Evolutionary conservation across 2,329 filamentous ascomycete species (phyloP).

Genomic region (Aspergillus sp.): DNA sequence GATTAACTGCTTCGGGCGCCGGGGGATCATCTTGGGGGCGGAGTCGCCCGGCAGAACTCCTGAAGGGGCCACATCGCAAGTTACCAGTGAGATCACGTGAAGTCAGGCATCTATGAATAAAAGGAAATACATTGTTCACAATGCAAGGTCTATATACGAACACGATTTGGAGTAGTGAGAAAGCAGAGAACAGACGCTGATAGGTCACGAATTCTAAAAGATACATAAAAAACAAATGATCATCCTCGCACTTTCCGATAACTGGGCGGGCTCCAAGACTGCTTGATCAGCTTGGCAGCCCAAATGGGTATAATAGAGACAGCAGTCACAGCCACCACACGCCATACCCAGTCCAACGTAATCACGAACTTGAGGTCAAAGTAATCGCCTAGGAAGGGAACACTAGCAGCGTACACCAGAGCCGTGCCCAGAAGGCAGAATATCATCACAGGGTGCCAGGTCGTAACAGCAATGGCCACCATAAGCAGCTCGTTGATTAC

Average conservation of each 20-base stretch:
- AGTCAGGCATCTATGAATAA: not conserved
- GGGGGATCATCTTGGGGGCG: not conserved
- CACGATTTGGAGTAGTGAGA: slow-evolving; percentile 5
- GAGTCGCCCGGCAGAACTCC: slow-evolving; percentile 4
- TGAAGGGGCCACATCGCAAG: slow-evolving; percentile 4
- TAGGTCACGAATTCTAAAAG: not conserved
- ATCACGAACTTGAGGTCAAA: slow-evolving; percentile 81
- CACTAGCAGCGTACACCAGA: slow-evolving; percentile 72
- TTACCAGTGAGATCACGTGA: slow-evolving; percentile 1
- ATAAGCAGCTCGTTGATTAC: slow-evolving; percentile 94
- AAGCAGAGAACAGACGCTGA: slow-evolving; percentile 1
- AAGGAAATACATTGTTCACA: not conserved
- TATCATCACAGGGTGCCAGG: slow-evolving; percentile 95
- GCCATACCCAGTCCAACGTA: slow-evolving; percentile 83
- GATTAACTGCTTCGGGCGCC: not conserved
- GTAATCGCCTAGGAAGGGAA: slow-evolving; percentile 87
- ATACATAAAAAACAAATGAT: slow-evolving; percentile 9
- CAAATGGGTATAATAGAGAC: slow-evolving; percentile 85
- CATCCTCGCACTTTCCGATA: slow-evolving; percentile 77
- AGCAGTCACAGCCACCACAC: slow-evolving; percentile 74
- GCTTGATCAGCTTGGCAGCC: slow-evolving; percentile 77
- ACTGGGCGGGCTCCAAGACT: slow-evolving; percentile 85
- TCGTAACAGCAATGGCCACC: slow-evolving; percentile 95
- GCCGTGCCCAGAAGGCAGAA: slow-evolving; percentile 79
- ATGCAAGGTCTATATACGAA: slow-evolving; percentile 11